Evolutionary conservation across 2,329 filamentous ascomycete genomes (phyloP), one percentile per base, ranked within the genome.

Genomic region (Phoma sp.): DNA sequence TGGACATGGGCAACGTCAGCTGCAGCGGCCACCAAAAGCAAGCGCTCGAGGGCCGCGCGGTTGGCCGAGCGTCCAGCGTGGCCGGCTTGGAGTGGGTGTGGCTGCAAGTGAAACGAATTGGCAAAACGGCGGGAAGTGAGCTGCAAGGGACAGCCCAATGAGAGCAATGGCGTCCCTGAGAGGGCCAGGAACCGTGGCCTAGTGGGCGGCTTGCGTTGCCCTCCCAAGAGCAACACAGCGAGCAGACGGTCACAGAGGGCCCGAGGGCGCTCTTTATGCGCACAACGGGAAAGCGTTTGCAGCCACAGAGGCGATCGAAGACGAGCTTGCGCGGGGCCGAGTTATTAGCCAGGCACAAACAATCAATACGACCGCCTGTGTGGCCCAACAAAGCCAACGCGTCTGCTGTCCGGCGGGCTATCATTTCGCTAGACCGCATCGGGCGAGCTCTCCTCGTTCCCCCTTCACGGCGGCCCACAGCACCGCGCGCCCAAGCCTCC

Each of bases 401-500:
- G 36, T 22, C 36, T 32, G 44, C 14, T 33, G 36, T 40, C 47
- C 32, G 40, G 39, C 47, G 27, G 39, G 32, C 45, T 41, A 41
- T 40, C 33, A 35, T 36, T 27, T n/a, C 35, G 13, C 51, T 45
- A 54, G 32, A 36, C 46, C 45, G 27, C n/a, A 32, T 18, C 4
- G 29, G 18, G 52, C 29, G 22, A n/a, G 33, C 51, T 30, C 35
- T 36, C 48, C 35, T 46, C 35, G 48, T 37, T 45, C 38, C 52
- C 52, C 52, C 52, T 55, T 55, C 56, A 45, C 55, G 33, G 36
- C 23, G 52, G 51, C 54, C 60, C 57, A 57, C 50, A 42, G 38
- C 59, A 59, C 61, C 55, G 51, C 55, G 59, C 59, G 61, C 58
- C 58, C 64, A 54, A 36, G 45, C 47, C 58, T 59, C 52, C 49